Evolutionary conservation across 2,329 filamentous ascomycete species (phyloP), one percentile per base, ranked within the genome.

Genomic region (Aspergillus sp.): DNA sequence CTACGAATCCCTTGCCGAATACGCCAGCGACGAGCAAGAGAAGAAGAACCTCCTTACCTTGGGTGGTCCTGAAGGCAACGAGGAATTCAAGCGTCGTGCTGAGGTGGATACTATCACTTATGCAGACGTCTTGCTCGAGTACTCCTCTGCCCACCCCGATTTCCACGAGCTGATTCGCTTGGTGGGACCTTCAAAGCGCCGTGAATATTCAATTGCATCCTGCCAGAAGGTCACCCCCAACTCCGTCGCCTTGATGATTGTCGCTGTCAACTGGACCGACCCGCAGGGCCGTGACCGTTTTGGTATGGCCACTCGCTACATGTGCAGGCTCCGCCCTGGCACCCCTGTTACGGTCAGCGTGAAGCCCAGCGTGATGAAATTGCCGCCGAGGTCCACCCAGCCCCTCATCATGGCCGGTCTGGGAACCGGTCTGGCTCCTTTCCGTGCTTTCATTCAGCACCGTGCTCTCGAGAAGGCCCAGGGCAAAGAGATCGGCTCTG

Each of bases 341-440:
- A 74, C 86, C 34, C 75, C 84, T 32, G 82, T 98, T 53, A 95
- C 90, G 2, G 93, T 88, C 48, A 94, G 87, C 32, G 89, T 98
- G 67, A 98, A 98, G 76, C 88, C 93, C 0, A 96, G 89, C 27
- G 93, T 97, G 56, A 98, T 98, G 93, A 98, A 97, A 74, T 80
- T 98, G n/a, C 93, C 93, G 4, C 72, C 79, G 51, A 85, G 83
- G 65, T 84, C 90, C 57, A 93, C 88, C 34, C 88, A 91, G 42
- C 93, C 93, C 36, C 83, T 98, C 64, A 96, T 98, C 76, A 96
- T 98, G 91, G 93, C 93, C 7, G 93, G 93, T 68, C 85, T 97
- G n/a, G 93, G 93, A 53, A 98, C 93, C 0, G 93, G 93, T 64
- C 83, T 98, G 26, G 93, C 93, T 1, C 93, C 93, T n/a, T 98